Evolutionary conservation across 2,329 filamentous ascomycete genomes (phyloP).

Genomic region (Apiospora arundinis): DNA sequence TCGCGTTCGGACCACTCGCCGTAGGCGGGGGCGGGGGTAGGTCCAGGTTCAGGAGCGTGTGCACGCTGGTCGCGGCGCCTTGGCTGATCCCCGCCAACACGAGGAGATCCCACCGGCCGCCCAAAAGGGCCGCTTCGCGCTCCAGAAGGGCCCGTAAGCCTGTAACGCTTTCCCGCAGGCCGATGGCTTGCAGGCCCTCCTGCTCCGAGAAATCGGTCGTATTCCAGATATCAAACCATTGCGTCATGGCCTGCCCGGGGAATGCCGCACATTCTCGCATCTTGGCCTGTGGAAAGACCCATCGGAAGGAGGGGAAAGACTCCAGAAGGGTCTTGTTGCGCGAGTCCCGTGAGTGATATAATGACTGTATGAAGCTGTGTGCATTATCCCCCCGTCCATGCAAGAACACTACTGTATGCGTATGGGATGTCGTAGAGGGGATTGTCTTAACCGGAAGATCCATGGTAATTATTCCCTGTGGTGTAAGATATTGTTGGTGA

Average conservation of each 20-base stretch:
- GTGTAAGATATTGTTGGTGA: background rate
- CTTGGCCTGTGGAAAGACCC: constrained; percentile 55
- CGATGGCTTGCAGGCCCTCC: constrained; percentile 50
- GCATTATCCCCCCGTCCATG: constrained; percentile 52
- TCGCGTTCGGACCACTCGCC: background rate
- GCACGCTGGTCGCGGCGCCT: constrained; percentile 48
- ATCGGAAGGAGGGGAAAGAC: constrained; percentile 52
- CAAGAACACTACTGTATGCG: constrained; percentile 52
- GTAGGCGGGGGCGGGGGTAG: background rate
- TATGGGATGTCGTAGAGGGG: constrained; percentile 34
- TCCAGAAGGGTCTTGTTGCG: constrained; percentile 42
- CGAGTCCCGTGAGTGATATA: constrained; percentile 37
- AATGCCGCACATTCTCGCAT: constrained; percentile 37
- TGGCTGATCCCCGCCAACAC: constrained; percentile 53
- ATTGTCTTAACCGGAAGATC: constrained; percentile 18
- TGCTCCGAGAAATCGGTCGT: constrained; percentile 45
- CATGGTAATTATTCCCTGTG: background rate
- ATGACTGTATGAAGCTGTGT: constrained; percentile 39
- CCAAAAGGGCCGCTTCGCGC: constrained; percentile 44
- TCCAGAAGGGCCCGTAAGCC: constrained; percentile 41
- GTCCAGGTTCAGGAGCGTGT: constrained; percentile 33
- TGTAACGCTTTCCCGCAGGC: constrained; percentile 46
- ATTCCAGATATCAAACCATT: constrained; percentile 61
- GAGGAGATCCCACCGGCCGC: constrained; percentile 47
- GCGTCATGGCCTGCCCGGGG: constrained; percentile 38